Conservation (phyloP, 2,329 filamentous ascomycete species). For the Colletotrichum acutatum region DNA sequence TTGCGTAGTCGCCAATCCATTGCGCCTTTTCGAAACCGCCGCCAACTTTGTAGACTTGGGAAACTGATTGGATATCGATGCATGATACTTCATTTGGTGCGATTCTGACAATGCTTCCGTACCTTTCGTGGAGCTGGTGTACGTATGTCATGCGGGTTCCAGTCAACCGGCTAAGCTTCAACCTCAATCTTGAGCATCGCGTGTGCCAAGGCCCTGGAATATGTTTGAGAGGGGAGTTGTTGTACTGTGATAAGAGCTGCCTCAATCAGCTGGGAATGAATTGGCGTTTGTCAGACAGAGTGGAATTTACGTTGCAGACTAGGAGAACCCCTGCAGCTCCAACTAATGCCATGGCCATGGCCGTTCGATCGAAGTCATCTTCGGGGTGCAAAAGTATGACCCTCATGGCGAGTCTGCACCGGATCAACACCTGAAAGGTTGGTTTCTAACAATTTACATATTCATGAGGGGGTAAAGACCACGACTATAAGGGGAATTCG, state of each 20-base stretch:
- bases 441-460: too few species aligned
- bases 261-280: neutral
- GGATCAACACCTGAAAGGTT: too few species aligned
- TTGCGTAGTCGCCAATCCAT: neutral
- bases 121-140: neutral
- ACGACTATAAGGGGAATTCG: neutral
- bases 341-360: neutral
- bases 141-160: neutral
- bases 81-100: neutral
- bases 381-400: neutral
- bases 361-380: neutral
- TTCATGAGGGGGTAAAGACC: neutral
- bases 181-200: neutral
- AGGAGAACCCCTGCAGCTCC: neutral
- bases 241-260: neutral
- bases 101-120: neutral
- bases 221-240: neutral
- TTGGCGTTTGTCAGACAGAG: neutral
- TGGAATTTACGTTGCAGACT: neutral
- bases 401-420: neutral
- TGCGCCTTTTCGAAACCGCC: neutral
- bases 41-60: neutral
- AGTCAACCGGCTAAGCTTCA: neutral
- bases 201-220: neutral
- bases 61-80: neutral